Evolutionary conservation across 2,329 filamentous ascomycete genomes (phyloP), one percentile per base, ranked within the genome.

Genomic region (Lasiodiplodia citricola): DNA sequence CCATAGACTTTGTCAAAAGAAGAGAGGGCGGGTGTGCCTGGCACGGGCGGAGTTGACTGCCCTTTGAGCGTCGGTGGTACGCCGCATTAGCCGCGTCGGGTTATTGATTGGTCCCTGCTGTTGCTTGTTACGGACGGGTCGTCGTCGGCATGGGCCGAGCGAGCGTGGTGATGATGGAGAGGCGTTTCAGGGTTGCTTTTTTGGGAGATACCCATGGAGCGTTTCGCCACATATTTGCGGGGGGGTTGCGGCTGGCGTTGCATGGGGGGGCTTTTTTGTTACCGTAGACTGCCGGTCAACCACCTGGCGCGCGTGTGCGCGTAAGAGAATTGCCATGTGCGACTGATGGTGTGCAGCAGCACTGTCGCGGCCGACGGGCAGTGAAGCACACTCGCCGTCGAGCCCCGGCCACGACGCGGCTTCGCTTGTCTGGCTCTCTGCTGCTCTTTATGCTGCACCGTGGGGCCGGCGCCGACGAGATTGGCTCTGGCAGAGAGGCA

Each of bases 181-280:
- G 60, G 60, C 60, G 60, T 64, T 64, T 64, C 60, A 64, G 47
- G 60, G 47, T n/a, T 64, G 47, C 47, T 64, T 64, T 41, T 64
- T 52, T 64, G 41, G 60, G 47, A 64, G 60, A 64, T 64, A 64
- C 60, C 60, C 60, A 64, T 64, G 60, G 47, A 64, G 60, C 60
- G 60, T 64, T 64, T 64, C 60, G 60, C 60, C 60, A 64, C 60
- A 50, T 52, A 37, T 52, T 54, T 64, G 60, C 60, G 60, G 60
- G 60, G 41, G 28, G 31, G 31, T 35, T 37, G 47, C 60, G 25
- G 60, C 60, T 64, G 60, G 60, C 60, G 60, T 64, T 64, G 44
- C 60, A 64, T 64, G 60, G 60, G 47, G 44, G 31, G 31, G 28
- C 28, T 37, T 38, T 51, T 13, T n/a, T 52, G 23, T 28, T 35